These are phyloP conservation scores for Trichosporon asahii DNA, from an alignment of 1,284 basidiomycete genomes.

Conservation along the genomic window DNA sequence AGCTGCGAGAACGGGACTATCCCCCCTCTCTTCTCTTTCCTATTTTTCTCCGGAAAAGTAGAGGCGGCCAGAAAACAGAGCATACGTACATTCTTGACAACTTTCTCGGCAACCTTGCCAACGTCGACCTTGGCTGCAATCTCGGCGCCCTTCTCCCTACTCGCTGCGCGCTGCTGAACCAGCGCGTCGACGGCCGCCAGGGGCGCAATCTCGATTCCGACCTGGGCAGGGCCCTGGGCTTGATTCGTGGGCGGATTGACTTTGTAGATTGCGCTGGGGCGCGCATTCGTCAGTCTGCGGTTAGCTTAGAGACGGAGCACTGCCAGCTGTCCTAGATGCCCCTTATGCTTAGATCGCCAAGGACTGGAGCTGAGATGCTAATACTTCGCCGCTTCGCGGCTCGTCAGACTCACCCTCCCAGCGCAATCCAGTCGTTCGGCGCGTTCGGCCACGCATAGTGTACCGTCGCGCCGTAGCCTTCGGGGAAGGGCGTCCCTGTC, in stretches of 20 bases:
- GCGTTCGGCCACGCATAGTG: slow-evolving; percentile 75
- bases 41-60: too few relatives aligned
- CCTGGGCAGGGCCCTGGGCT: slow-evolving; percentile 49
- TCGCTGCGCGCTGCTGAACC: slow-evolving; percentile 56
- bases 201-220: slow-evolving; percentile 60
- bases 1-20: not conserved
- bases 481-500: slow-evolving; percentile 77
- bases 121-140: slow-evolving; percentile 38
- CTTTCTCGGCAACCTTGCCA: slow-evolving; percentile 48
- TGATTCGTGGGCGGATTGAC: slow-evolving; percentile 58
- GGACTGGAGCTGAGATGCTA: not conserved
- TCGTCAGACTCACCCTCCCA: slow-evolving; percentile 69
- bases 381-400: not conserved
- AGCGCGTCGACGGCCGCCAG: slow-evolving; percentile 47
- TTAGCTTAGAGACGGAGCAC: not conserved
- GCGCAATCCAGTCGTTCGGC: slow-evolving; percentile 66
- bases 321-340: too few relatives aligned
- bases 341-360: too few relatives aligned
- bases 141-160: slow-evolving; percentile 31
- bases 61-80: too few relatives aligned
- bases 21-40: too few relatives aligned
- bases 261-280: slow-evolving; percentile 87
- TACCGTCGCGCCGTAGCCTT: slow-evolving; percentile 82
- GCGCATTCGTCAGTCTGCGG: slow-evolving; percentile 77
- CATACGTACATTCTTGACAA: slow-evolving; percentile 48